Base-by-base conservation (phyloP, 2,329 filamentous ascomycete genomes). In the Hymenoscyphus salicellus region DNA sequence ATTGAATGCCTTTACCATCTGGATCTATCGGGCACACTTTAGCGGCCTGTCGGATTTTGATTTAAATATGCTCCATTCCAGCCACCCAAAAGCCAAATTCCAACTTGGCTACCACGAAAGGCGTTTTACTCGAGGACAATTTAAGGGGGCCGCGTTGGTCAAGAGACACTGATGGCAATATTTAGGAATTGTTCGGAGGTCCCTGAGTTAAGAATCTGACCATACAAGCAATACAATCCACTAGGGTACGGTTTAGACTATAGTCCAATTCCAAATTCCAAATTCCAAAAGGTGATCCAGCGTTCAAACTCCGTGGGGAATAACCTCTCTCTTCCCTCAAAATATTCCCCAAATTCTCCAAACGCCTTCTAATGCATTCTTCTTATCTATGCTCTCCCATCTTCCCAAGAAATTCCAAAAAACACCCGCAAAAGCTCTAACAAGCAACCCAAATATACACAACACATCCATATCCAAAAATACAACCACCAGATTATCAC, bases 401-500 rank as follows among this genome's bases (percentile, higher is more conserved):
- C 14, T 16, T 10, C n/a, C n/a, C 46, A 17, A 52, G 8, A 30
- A 26, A 23, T 4, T 11, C 46, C 46, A 23, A 10, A 56, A 28
- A 8, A 16, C 14, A 30, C 30, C 30, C 16, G n/a, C n/a, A 14
- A 30, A 41, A 5, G 30, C 56, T 58, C 56, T 41, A 41, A 41
- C 23, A 26, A 58, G 56, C 30, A 49, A n/a, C 5, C 23, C 26
- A 26, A 33, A 57, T 33, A 62, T 46, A 62, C 26, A 62, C 16
- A 8, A 5, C 49, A n/a, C 33, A 30, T n/a, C 28, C 16, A n/a
- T 41, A 49, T 30, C 17, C 23, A 33, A 8, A 16, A 17, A 38
- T 52, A 49, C 17, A 57, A 30, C 16, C 32, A 26, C 55, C 20
- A 7, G 16, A 36, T 55, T 20, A 43, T 58, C 49, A 73, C 66